A percentile compares a stretch with the other conserved stretches of the same genome.
Evolutionary conservation across 2,329 filamentous ascomycete species (phyloP).

Genomic region (Xylariaceae sp.): DNA sequence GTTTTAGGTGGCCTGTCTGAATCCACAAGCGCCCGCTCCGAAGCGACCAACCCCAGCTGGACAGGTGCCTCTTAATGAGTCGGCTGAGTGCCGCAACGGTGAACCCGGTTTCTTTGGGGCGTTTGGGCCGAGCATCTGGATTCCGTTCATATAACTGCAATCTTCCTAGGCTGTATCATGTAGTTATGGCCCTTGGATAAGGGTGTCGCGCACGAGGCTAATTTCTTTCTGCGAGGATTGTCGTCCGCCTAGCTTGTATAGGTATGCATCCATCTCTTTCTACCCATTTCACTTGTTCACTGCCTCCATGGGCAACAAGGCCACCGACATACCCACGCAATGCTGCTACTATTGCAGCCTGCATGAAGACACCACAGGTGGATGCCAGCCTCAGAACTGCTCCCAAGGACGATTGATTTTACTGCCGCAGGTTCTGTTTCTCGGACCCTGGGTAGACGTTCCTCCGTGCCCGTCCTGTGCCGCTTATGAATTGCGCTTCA

Average conservation of each 20-base stretch:
- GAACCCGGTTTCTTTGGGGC: background rate
- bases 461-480: conserved; percentile 3
- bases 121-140: conserved; percentile 5
- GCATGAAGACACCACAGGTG: conserved; percentile 3
- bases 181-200: background rate
- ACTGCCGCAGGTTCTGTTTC: conserved; percentile 3
- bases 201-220: background rate
- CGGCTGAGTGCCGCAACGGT: background rate
- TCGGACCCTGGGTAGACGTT: background rate
- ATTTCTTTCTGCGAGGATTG: background rate
- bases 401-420: conserved; percentile 1
- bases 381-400: conserved; percentile 9
- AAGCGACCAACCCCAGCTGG: background rate
- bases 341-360: conserved; percentile 1
- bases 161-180: background rate
- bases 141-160: background rate
- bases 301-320: background rate
- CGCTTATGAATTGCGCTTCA: background rate
- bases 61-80: background rate
- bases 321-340: background rate
- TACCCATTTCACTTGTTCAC: background rate
- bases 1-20: background rate
- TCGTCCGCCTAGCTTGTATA: no score
- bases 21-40: background rate
- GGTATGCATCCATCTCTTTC: background rate